A percentile compares a stretch with the other conserved stretches of the same genome.
phyloP scores from a whole-genome alignment of 106 monocot genomes.

The Dioscorea zingiberensis region DNA sequence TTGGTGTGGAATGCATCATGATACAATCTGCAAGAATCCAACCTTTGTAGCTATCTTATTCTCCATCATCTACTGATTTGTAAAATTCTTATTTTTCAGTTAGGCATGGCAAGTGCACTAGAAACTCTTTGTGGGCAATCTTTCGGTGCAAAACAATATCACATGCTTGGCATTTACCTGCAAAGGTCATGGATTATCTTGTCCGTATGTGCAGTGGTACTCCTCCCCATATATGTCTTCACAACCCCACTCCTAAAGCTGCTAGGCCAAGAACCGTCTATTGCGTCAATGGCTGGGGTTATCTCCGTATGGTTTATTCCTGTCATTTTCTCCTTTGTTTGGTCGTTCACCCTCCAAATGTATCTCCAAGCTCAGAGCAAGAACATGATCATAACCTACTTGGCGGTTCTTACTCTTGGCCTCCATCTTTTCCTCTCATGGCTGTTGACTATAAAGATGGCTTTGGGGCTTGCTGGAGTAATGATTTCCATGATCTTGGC shows the following conservation, averaged over 20 bases:
- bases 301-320: conserved; percentile 70
- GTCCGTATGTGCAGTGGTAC: conserved; percentile 8
- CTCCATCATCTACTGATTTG: too few relatives aligned
- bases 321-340: conserved; percentile 33
- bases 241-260: conserved; percentile 42
- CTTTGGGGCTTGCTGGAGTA: conserved; percentile 36
- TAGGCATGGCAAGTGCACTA: conserved; percentile 68
- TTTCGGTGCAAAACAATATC: conserved; percentile 52
- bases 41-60: too few relatives aligned
- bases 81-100: conserved; percentile 15
- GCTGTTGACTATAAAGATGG: conserved; percentile 27
- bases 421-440: conserved; percentile 50
- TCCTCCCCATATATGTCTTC: conserved; percentile 50
- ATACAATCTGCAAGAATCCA: too few relatives aligned
- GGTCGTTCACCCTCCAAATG: conserved; percentile 68
- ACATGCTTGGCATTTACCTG: conserved; percentile 68
- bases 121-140: conserved; percentile 69
- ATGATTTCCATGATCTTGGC: conserved; percentile 49
- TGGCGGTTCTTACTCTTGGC: conserved; percentile 25
- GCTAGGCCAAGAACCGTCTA: conserved; percentile 45
- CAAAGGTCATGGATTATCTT: conserved; percentile 64
- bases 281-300: conserved; percentile 41
- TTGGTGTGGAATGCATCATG: too few relatives aligned
- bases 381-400: conserved; percentile 51
- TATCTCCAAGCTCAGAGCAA: conserved; percentile 76